Percentiles rank a stretch among this genome's conserved stretches.
Evolutionary conservation across 345 rosid genomes (phyloP).

Genomic region (Rhizophora apiculata): DNA sequence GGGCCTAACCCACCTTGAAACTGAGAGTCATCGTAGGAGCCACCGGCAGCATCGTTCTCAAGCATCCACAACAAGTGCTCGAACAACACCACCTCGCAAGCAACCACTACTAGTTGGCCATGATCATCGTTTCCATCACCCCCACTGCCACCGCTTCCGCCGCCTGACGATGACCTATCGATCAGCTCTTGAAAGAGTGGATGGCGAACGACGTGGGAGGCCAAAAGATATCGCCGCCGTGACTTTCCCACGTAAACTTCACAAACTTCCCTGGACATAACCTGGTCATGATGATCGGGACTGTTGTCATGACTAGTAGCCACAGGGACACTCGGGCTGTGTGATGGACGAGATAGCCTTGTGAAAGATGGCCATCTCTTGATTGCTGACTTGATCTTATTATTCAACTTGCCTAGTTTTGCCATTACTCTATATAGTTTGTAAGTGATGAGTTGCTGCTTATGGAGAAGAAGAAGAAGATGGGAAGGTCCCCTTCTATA

Average conservation of each 20-base stretch:
- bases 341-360: slow-evolving; percentile 33
- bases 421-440: slow-evolving; percentile 40
- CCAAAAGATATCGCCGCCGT: slow-evolving; percentile 62
- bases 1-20: slow-evolving; percentile 15
- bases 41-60: slow-evolving; percentile 42
- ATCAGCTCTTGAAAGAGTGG: slow-evolving; percentile 79
- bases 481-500: slow-evolving; percentile 39
- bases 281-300: not conserved
- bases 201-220: slow-evolving; percentile 54
- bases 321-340: slow-evolving; percentile 17
- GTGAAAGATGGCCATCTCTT: slow-evolving; percentile 81
- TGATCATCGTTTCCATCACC: slow-evolving; percentile 14
- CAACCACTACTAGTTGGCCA: slow-evolving; percentile 42
- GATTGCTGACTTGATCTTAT: slow-evolving; percentile 84
- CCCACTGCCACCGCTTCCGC: slow-evolving; percentile 7
- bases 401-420: slow-evolving; percentile 64
- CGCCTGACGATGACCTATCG: slow-evolving; percentile 38
- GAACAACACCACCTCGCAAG: slow-evolving; percentile 90
- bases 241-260: slow-evolving; percentile 89
- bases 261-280: slow-evolving; percentile 29
- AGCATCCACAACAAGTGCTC: slow-evolving; percentile 97
- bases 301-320: not conserved
- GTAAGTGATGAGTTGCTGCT: too few species aligned
- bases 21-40: too few species aligned
- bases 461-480: slow-evolving; percentile 18